Evolutionary conservation across 352 stramenopile genomes (phyloP).

Genomic region (Pythium guiyangense): DNA sequence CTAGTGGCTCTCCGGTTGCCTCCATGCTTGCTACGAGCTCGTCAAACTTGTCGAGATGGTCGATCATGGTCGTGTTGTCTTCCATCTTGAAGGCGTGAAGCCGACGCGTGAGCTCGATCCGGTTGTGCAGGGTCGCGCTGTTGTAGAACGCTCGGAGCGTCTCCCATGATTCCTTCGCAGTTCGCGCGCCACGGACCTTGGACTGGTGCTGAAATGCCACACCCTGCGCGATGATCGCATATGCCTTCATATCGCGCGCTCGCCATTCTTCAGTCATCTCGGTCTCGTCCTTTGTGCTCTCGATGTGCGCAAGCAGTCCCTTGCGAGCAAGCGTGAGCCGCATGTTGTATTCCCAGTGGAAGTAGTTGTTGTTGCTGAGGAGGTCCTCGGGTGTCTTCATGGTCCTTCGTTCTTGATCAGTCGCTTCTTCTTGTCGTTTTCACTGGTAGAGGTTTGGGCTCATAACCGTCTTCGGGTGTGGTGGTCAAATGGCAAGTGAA

Average conservation of each 20-base stretch:
- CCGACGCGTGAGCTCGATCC: constrained; percentile 13
- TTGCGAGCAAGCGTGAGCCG: constrained; percentile 15
- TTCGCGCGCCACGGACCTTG: constrained; percentile 9
- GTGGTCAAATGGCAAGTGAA: no score
- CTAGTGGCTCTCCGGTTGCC: constrained; percentile 15
- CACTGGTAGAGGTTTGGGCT: not conserved
- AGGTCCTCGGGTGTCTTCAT: not conserved
- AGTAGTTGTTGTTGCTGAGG: constrained; percentile 22
- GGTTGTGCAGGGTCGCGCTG: constrained; percentile 22
- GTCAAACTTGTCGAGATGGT: constrained; percentile 19
- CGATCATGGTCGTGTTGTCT: constrained; percentile 3
- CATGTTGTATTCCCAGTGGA: constrained; percentile 31
- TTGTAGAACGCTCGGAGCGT: constrained; percentile 20
- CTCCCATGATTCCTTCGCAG: constrained; percentile 12
- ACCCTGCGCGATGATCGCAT: constrained; percentile 21
- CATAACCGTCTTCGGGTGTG: no score
- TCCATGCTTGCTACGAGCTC: constrained; percentile 22
- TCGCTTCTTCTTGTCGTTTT: not conserved
- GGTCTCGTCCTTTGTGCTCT: constrained; percentile 13
- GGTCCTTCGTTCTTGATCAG: not conserved
- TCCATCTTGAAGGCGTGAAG: constrained; percentile 21
- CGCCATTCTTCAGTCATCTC: constrained; percentile 10
- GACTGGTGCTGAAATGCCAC: constrained; percentile 16
- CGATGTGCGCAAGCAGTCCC: constrained; percentile 12
- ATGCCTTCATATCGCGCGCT: constrained; percentile 15